Evolutionary conservation across 2,329 filamentous ascomycete genomes (phyloP).

Genomic region (Aspergillus alliaceus): DNA sequence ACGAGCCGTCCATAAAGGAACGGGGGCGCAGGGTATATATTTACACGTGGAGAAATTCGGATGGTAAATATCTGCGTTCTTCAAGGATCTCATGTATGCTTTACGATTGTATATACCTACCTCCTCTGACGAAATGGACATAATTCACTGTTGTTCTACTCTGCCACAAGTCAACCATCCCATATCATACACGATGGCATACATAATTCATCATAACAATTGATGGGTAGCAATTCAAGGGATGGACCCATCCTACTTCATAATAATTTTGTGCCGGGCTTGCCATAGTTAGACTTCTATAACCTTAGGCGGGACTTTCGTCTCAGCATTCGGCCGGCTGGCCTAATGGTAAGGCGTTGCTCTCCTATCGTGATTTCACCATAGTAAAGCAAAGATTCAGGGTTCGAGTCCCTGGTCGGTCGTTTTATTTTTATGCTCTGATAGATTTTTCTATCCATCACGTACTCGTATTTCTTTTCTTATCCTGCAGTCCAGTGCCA

Average conservation of each 20-base stretch:
- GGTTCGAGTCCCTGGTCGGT: constrained; percentile 1
- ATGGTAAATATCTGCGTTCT: constrained; percentile 26
- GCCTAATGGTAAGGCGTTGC: constrained; percentile 1
- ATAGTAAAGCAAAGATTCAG: constrained; percentile 1
- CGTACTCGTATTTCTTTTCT: not conserved
- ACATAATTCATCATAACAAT: not conserved
- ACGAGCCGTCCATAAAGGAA: constrained; percentile 66
- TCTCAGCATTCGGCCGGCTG: not conserved
- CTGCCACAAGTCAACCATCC: not conserved
- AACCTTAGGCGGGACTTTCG: not conserved
- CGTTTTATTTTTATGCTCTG: not conserved
- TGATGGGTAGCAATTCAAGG: not conserved
- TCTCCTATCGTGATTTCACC: not conserved
- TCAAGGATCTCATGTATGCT: not conserved
- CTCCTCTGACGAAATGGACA: not conserved
- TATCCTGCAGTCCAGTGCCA: not conserved
- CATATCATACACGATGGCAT: not conserved
- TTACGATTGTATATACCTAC: not conserved
- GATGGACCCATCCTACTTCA: no score
- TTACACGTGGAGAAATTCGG: constrained; percentile 61
- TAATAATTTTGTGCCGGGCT: no score
- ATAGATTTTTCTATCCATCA: not conserved
- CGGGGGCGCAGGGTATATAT: constrained; percentile 64
- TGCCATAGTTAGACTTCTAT: no score
- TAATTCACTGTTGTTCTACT: not conserved